phyloP scores from a whole-genome alignment of 2,329 filamentous ascomycete genomes.

The Ophiostoma pallidulum region DNA sequence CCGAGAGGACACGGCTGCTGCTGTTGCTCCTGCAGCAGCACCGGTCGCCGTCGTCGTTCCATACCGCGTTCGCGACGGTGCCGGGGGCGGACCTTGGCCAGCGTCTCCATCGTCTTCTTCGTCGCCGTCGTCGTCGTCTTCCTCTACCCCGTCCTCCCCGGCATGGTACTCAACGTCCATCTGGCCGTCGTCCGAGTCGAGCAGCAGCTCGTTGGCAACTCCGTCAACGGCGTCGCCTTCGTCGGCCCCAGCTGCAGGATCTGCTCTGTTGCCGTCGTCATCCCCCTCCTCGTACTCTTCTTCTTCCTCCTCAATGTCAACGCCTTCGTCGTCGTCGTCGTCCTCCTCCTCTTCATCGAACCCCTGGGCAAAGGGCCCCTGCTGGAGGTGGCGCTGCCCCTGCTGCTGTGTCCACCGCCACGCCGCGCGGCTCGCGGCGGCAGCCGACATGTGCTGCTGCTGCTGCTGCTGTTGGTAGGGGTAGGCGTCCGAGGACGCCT shows the following conservation, averaged over 20 bases:
- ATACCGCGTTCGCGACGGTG: not conserved
- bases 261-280: not conserved
- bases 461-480: constrained; percentile 7
- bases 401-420: constrained; percentile 11
- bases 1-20: too few relatives aligned
- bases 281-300: not conserved
- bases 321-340: constrained; percentile 5
- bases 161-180: constrained; percentile 15
- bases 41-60: not conserved
- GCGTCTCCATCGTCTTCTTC: too few relatives aligned
- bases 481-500: too few relatives aligned
- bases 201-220: not conserved
- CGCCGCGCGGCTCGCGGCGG: constrained; percentile 4
- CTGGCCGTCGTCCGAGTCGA: constrained; percentile 8
- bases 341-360: constrained; percentile 17
- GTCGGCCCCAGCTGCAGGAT: too few relatives aligned
- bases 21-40: too few relatives aligned
- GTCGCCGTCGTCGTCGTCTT: too few relatives aligned
- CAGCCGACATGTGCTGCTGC: constrained; percentile 9
- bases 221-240: not conserved
- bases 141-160: not conserved
- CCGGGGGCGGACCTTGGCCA: not conserved
- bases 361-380: constrained; percentile 8
- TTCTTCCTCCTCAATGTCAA: constrained; percentile 5
- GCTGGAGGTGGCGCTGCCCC: constrained; percentile 9